Evolutionary conservation across 768 basidiomycete genomes (phyloP).

Genomic region (Hygrocybe punicea): DNA sequence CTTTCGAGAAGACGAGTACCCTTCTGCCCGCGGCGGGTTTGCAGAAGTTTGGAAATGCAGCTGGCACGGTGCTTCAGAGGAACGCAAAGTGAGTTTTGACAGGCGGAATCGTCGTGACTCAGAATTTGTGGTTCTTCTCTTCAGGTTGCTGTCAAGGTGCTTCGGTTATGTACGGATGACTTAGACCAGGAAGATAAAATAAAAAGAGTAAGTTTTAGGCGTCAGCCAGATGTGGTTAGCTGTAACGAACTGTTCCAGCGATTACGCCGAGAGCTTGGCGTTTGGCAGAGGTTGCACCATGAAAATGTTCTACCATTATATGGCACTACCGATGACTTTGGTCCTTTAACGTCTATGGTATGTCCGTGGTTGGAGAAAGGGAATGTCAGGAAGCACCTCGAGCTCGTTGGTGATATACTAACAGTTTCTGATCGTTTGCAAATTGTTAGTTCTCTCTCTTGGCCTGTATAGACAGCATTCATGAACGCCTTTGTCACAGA

Average conservation of each 20-base stretch:
- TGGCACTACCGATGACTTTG: slow-evolving; percentile 28
- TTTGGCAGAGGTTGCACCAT: slow-evolving; percentile 20
- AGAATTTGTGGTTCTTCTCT: background rate
- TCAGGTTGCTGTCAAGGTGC: slow-evolving; percentile 10
- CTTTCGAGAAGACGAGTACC: slow-evolving; percentile 28
- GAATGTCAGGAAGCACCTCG: slow-evolving; percentile 22
- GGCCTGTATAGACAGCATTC: background rate
- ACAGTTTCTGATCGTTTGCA: slow-evolving; percentile 10
- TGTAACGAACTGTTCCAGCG: slow-evolving; percentile 12
- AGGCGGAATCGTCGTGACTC: background rate
- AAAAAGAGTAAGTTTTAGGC: background rate
- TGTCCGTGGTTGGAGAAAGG: slow-evolving; percentile 35
- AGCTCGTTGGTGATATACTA: slow-evolving; percentile 11
- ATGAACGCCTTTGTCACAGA: background rate
- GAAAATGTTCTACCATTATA: slow-evolving; percentile 26
- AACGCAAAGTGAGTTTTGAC: background rate
- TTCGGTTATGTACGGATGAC: slow-evolving; percentile 1
- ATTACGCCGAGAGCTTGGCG: slow-evolving; percentile 24
- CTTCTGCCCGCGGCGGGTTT: slow-evolving; percentile 43
- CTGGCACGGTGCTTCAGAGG: slow-evolving; percentile 22
- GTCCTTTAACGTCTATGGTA: slow-evolving; percentile 30
- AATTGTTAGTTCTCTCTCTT: slow-evolving; percentile 13
- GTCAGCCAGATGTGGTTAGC: background rate
- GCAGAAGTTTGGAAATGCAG: slow-evolving; percentile 43
- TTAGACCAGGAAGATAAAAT: background rate